Evolutionary conservation across 495 filamentous ascomycete species (phyloP).

Genomic region (Aspergillus indologenus): DNA sequence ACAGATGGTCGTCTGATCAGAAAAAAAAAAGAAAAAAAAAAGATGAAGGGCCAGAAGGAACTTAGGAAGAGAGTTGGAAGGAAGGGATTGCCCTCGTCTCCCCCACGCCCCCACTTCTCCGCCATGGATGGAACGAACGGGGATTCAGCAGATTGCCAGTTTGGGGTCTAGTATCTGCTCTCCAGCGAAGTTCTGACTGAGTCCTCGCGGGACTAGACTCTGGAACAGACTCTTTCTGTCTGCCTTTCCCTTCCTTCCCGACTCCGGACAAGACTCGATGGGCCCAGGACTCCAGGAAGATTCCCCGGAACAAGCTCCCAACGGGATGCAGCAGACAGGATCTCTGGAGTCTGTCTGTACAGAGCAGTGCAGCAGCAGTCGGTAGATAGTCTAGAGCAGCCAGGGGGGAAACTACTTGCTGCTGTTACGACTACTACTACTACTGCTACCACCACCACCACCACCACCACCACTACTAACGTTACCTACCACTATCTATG

Average conservation of each 20-base stretch:
- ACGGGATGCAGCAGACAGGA: background rate
- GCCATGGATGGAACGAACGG: conserved; percentile 22
- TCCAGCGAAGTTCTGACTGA: background rate
- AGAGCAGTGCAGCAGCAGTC: conserved; percentile 1
- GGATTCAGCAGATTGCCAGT: conserved; percentile 9
- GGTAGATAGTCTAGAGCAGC: background rate
- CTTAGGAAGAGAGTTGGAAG: conserved; percentile 8
- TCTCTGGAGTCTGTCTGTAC: too few species aligned
- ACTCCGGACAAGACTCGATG: background rate
- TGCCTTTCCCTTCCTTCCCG: background rate
- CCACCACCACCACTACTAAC: background rate
- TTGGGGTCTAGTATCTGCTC: background rate
- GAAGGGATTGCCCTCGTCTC: conserved; percentile 7
- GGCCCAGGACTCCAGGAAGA: conserved; percentile 7
- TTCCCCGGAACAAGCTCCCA: conserved; percentile 7
- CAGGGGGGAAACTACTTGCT: background rate
- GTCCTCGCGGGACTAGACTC: background rate
- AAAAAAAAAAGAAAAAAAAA: conserved; percentile 44
- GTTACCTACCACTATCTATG: background rate
- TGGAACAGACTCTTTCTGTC: background rate
- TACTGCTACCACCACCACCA: background rate
- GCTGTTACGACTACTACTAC: background rate
- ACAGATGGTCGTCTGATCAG: conserved; percentile 42
- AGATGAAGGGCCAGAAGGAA: conserved; percentile 17
- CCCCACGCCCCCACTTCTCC: conserved; percentile 31